phyloP scores from a whole-genome alignment of 768 basidiomycete genomes.

The Gloeopeniophorella convolvens region DNA sequence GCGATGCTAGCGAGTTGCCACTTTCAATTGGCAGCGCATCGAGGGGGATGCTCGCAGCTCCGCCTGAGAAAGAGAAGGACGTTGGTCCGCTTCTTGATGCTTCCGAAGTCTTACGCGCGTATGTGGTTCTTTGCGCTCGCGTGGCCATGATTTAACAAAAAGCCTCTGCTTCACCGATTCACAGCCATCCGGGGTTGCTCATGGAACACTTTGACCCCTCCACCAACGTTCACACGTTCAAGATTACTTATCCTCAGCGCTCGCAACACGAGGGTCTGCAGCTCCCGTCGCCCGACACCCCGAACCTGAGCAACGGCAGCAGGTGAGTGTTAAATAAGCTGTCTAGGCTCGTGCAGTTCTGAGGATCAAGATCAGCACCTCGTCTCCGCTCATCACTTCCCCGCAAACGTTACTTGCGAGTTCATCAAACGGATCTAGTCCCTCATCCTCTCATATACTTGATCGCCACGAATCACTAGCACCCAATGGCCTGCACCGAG shows the following conservation, averaged over 20 bases:
- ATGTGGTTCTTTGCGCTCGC: background rate
- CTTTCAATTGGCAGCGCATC: background rate
- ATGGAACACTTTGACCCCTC: constrained; percentile 11
- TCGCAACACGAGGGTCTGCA: background rate
- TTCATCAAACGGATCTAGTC: background rate
- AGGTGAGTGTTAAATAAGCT: background rate
- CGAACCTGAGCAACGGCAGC: constrained; percentile 8
- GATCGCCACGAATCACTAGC: background rate
- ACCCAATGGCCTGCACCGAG: background rate
- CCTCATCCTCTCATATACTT: background rate
- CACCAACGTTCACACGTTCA: constrained; percentile 12
- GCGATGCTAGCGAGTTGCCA: background rate
- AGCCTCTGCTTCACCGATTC: background rate
- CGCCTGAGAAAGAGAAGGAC: background rate
- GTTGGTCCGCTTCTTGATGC: background rate
- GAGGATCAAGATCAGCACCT: background rate
- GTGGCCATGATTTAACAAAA: background rate
- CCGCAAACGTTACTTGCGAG: background rate
- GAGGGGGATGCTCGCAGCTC: background rate
- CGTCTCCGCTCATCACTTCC: background rate
- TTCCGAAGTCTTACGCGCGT: constrained; percentile 5
- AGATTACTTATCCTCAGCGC: constrained; percentile 5
- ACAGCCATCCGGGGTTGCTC: constrained; percentile 11
- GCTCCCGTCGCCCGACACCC: background rate
- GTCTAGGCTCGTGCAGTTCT: background rate